Evolutionary conservation across 768 basidiomycete genomes (phyloP).

Genomic region (Coprinopsis sp.): DNA sequence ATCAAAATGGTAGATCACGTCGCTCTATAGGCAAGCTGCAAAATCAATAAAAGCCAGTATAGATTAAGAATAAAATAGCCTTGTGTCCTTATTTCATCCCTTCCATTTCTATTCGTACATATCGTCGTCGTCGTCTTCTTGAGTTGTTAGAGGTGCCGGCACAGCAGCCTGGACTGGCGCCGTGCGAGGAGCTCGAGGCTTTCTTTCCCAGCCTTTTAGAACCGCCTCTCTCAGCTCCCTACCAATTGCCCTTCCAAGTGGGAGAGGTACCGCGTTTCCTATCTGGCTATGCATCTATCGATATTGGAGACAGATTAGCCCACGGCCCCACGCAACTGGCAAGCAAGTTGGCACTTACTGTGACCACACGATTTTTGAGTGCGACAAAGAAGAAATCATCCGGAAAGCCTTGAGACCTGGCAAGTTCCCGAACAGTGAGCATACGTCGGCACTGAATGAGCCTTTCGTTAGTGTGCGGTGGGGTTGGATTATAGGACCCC

Average conservation of each 20-base stretch:
- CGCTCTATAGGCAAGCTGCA: no score
- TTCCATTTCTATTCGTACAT: no score
- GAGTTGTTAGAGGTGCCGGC: no score
- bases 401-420: conserved; percentile 78
- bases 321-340: background rate
- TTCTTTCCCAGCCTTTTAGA: conserved; percentile 45
- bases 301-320: background rate
- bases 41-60: no score
- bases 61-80: no score
- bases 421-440: conserved; percentile 70
- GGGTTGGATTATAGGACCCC: conserved; percentile 14
- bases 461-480: background rate
- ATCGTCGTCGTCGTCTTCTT: conserved; percentile 3
- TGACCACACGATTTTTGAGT: conserved; percentile 47
- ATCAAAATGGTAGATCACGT: no score
- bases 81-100: no score
- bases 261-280: conserved; percentile 76
- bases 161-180: conserved; percentile 32
- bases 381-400: conserved; percentile 66
- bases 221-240: conserved; percentile 50
- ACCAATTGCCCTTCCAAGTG: conserved; percentile 58
- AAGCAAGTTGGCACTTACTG: conserved; percentile 37
- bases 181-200: conserved; percentile 1
- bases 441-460: conserved; percentile 57
- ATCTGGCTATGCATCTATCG: conserved; percentile 85